Evolutionary conservation across 1,284 basidiomycete genomes (phyloP), one percentile per base, ranked within the genome.

Genomic region (Sporisorium sorghi): DNA sequence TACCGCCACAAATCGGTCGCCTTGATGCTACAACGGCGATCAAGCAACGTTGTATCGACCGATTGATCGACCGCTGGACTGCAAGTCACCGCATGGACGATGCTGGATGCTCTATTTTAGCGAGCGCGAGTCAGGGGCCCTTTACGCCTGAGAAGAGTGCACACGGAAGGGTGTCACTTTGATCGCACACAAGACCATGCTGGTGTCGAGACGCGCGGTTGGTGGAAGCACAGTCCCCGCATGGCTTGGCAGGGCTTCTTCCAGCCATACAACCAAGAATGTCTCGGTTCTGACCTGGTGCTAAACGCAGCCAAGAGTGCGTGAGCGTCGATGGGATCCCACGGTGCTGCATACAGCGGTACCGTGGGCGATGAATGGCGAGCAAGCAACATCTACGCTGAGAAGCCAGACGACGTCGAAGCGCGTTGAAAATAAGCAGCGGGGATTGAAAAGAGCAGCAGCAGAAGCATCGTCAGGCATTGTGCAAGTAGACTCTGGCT

Each of bases 361-460:
- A n/a, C 40, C 2, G n/a, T 21, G 28, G 17, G 40, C 33, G 35
- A 37, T 37, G 15, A 17, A 37, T 37, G 35, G 35, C 17, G 17
- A n/a, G n/a, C 12, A 35, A 40, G 49, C 57, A 58, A 58, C 40
- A 44, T 58, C 57, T 58, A 58, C 47, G 8, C 8, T 17, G 6
- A 42, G 5, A 4, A 19, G n/a, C n/a, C n/a, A 12, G 14, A 28
- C 35, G 51, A 61, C 44, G 58, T 49, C 58, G 44, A n/a, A 49
- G 30, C 51, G 58, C 58, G 51, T 42, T 49, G 26, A 33, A 43
- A 23, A 30, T 56, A 14, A 17, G 23, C 14, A 42, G 49, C 58
- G 48, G 58, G 50, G 50, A 11, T 43, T 30, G 33, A 59, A 59
- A 21, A 5, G 11, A 11, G 28, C 11, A 42, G 28, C n/a, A 42